phyloP scores from a whole-genome alignment of 202 grass and related monocot species.

The Saccharum hybrid region DNA sequence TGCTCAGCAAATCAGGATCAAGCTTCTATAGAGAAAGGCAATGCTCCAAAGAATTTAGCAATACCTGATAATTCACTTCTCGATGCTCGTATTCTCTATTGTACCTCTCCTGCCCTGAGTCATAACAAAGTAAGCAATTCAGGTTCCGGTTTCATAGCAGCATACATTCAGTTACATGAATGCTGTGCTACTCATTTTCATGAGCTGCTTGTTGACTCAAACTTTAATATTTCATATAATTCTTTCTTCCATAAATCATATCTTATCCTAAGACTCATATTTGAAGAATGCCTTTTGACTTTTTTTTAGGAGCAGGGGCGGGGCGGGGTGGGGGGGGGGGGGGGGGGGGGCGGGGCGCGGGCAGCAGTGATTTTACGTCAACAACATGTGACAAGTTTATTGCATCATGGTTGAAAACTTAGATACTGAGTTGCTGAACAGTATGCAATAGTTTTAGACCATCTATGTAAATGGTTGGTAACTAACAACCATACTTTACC shows the following conservation, averaged over 20 bases:
- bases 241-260: not conserved
- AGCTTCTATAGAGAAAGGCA: constrained; percentile 28
- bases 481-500: too few species aligned
- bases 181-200: not conserved
- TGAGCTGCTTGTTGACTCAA: not conserved
- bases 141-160: not conserved
- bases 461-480: too few species aligned
- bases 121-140: constrained; percentile 73
- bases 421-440: too few species aligned
- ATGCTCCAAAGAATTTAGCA: constrained; percentile 43
- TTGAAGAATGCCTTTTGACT: too few species aligned
- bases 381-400: too few species aligned
- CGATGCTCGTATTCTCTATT: constrained; percentile 75
- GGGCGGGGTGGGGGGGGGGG: too few species aligned
- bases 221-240: not conserved
- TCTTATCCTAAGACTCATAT: too few species aligned
- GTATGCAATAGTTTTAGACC: too few species aligned
- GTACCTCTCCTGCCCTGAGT: constrained; percentile 80
- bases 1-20: constrained; percentile 38
- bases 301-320: too few species aligned
- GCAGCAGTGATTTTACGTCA: too few species aligned
- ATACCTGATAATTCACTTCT: constrained; percentile 53
- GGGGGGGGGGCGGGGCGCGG: too few species aligned
- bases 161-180: constrained; percentile 1
- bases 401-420: too few species aligned